Evolutionary conservation across 108 stramenopile species (phyloP), one percentile per base, ranked within the genome.

Genomic region (Aurantiochytrium sp.): DNA sequence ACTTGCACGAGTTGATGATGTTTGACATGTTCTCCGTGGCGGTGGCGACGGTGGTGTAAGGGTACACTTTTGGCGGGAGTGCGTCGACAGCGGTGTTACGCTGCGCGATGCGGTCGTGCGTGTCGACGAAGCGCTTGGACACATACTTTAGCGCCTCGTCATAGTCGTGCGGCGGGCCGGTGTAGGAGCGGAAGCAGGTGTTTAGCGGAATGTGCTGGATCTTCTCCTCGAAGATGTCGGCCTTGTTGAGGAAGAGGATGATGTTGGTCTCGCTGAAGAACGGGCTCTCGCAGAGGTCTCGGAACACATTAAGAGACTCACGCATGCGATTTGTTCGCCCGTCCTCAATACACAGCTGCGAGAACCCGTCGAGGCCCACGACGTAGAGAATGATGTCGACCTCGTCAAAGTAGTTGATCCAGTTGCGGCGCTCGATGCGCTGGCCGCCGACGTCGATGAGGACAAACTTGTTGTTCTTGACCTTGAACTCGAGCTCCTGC

Each of bases 361-460:
- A 91, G 87, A 92, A 93, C 86, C 92, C 93, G 12, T 88, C 89
- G 27, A 93, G 69, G n/a, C 91, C 90, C 15, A 92, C 93, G 48
- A 93, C 92, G 68, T 92, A 93, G 32, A 93, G 90, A 0, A 93
- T 89, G 4, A 91, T 91, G 27, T 91, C 92, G 4, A 93, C 93
- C 31, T 91, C 90, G 55, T 93, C 93, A 85, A 93, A 93, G 54
- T 91, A 91, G 85, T 92, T 92, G 85, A 93, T 93, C 93, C 93
- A 93, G 54, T 93, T 93, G 86, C 91, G 92, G 17, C 93, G 90
- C 91, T 93, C 93, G 88, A 92, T 93, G 24, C 93, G 85, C 69
- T 93, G 93, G 8, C 93, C 93, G 12, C 93, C 93, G 50, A 93
- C 93, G 81, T 93, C 93, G 85, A 92, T 91, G 90, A 93, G 92